These are phyloP conservation scores for Grifola frondosa DNA, from an alignment of 1,284 basidiomycete genomes.

Conservation along the genomic window DNA sequence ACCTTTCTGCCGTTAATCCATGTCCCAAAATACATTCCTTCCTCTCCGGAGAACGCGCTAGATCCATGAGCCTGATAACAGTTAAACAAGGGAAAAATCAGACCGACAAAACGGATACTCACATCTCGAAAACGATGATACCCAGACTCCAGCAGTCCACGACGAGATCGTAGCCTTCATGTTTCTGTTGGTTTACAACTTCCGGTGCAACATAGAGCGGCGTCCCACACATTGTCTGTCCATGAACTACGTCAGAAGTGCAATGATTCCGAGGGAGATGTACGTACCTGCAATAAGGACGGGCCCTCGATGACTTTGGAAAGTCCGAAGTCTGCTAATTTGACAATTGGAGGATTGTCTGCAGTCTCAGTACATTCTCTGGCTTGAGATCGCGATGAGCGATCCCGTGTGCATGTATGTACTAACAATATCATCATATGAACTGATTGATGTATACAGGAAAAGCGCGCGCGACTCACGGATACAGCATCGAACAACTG, in stretches of 20 bases:
- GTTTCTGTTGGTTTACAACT: conserved; percentile 62
- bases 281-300: conserved; percentile 63
- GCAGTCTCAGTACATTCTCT: conserved; percentile 78
- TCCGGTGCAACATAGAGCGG: conserved; percentile 84
- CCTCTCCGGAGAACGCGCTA: conserved; percentile 73
- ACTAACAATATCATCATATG: conserved; percentile 44
- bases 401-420: conserved; percentile 72
- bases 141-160: conserved; percentile 95
- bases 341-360: conserved; percentile 62
- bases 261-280: no score
- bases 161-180: conserved; percentile 77
- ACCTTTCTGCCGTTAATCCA: conserved; percentile 58
- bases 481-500: conserved; percentile 74
- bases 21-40: conserved; percentile 49
- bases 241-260: conserved; percentile 2
- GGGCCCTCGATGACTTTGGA: conserved; percentile 81
- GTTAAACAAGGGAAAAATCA: no score
- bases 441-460: not conserved
- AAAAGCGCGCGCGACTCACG: conserved; percentile 36
- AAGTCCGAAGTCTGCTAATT: conserved; percentile 91
- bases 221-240: conserved; percentile 84
- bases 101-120: no score
- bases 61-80: conserved; percentile 60
- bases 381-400: conserved; percentile 92
- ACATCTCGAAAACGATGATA: conserved; percentile 88